Base-by-base conservation (phyloP, 176 grass and related monocot species). In the Urochloa ruziziensis region DNA sequence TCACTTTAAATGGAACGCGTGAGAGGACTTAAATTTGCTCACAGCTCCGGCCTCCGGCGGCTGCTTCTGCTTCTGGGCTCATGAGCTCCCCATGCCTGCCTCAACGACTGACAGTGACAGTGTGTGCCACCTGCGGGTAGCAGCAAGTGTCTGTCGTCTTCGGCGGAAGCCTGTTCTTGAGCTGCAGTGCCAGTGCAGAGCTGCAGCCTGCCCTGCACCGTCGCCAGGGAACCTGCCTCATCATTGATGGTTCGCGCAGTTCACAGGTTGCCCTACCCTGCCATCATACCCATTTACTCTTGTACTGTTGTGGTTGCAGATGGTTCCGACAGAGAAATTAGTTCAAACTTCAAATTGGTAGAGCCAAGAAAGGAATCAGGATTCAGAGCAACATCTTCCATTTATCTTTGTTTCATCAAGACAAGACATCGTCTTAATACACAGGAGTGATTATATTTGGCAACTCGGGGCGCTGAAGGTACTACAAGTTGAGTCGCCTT, bases 221-320 rank as follows among this genome's bases (percentile, higher is more conserved):
- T n/a, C 61, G 11, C 17, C 77, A 42, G 75, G 42, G 70, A 57
- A 72, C 72, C 63, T 56, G 36, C 56, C 30, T 71, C 27, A 29
- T 53, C 57, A 86, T 90, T 90, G 67, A 90, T 56, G 77, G 4
- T 37, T 85, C 63, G 7, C n/a, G 3, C 70, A 63, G 62, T 54
- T 43, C 70, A 63, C 77, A 89, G 48, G 24, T 32, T 71, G 42
- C 37, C 56, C 66, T 27, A 25, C 67, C 33, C 32, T 53, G 65
- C 33, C 65, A 78, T 62, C 69, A 23, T 59, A 48, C 39, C 47
- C 87, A 85, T 84, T 84, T 80, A 88, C 21, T 35, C 28, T n/a
- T 13, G 10, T 43, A 37, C 43, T 67, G 27, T 44, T 80, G 62
- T 67, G 34, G 65, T 12, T 64, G n/a, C 76, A 43, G 30, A 62